phyloP scores from a whole-genome alignment of 805 yeast species.

The Lipomyces kockii region DNA sequence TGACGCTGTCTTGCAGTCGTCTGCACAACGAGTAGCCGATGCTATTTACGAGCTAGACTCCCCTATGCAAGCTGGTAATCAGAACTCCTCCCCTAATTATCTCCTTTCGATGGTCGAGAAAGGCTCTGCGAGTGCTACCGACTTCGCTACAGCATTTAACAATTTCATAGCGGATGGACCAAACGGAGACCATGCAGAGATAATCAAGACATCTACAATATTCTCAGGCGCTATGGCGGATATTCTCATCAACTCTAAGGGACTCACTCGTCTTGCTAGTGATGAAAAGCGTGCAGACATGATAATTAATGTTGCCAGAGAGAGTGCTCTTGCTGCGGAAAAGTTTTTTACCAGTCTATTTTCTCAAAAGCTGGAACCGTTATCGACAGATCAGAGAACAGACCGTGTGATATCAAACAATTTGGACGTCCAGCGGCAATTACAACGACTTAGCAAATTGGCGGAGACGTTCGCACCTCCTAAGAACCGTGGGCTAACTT shows the following conservation, averaged over 20 bases:
- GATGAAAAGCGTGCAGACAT: constrained; percentile 59
- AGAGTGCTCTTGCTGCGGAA: constrained; percentile 64
- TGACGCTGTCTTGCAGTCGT: constrained; percentile 72
- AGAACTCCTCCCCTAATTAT: constrained; percentile 72
- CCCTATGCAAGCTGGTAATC: constrained; percentile 82
- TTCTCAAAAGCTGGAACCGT: constrained; percentile 56
- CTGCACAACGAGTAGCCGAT: constrained; percentile 74
- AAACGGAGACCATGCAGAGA: constrained; percentile 61
- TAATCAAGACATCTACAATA: constrained; percentile 65
- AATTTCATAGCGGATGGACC: constrained; percentile 77
- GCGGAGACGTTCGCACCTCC: constrained; percentile 62
- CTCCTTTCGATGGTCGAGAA: constrained; percentile 71
- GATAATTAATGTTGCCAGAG: constrained; percentile 55
- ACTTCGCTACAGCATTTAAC: constrained; percentile 78
- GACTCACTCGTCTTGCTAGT: constrained; percentile 61
- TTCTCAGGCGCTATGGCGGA: constrained; percentile 67
- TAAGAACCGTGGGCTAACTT: constrained; percentile 41
- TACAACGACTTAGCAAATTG: constrained; percentile 61
- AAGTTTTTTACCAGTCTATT: constrained; percentile 63
- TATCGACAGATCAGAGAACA: constrained; percentile 66
- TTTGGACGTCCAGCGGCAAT: constrained; percentile 69
- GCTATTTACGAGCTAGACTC: constrained; percentile 69
- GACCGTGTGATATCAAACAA: constrained; percentile 79
- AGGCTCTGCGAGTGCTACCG: constrained; percentile 71
- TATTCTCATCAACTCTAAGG: constrained; percentile 69